These are phyloP conservation scores for Furcasterigmium sp. DNA, from an alignment of 2,329 filamentous ascomycete genomes.

Conservation along the genomic window DNA sequence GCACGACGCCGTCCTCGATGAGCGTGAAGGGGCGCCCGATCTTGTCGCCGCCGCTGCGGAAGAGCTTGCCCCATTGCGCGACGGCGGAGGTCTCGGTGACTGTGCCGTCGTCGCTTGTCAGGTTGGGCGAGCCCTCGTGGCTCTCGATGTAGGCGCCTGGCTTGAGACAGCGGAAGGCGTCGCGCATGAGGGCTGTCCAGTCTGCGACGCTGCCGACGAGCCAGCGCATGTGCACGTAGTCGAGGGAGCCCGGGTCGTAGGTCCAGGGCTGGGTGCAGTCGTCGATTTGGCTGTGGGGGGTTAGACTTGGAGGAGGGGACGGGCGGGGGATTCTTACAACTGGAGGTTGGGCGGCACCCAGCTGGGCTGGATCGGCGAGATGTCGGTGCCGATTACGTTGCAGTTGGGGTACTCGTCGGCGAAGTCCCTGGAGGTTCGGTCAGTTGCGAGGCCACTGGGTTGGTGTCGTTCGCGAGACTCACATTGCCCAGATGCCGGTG, in stretches of 20 bases:
- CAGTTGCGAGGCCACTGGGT: not conserved
- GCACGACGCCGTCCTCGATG: conserved; percentile 20
- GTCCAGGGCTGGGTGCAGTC: conserved; percentile 49
- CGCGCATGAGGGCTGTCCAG: conserved; percentile 23
- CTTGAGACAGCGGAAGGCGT: conserved; percentile 6
- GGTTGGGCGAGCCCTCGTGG: conserved; percentile 27
- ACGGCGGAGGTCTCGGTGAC: conserved; percentile 19
- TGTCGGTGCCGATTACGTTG: conserved; percentile 46
- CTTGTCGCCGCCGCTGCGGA: conserved; percentile 21
- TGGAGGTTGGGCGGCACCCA: conserved; percentile 33
- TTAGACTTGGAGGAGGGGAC: conserved; percentile 14
- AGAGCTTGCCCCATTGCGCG: conserved; percentile 24
- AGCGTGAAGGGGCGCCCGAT: conserved; percentile 22
- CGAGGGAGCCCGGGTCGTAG: conserved; percentile 40
- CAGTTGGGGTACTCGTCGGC: conserved; percentile 35
- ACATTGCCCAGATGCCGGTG: conserved; percentile 2
- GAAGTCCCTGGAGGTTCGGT: conserved; percentile 26
- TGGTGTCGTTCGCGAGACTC: not conserved
- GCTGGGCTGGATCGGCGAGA: conserved; percentile 52
- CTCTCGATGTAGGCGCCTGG: conserved; percentile 14
- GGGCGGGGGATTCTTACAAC: not conserved
- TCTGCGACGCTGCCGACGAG: conserved; percentile 10
- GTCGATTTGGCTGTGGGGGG: conserved; percentile 41
- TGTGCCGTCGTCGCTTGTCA: conserved; percentile 18
- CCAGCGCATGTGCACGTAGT: conserved; percentile 53